phyloP scores from a whole-genome alignment of 257 asterid genomes.

The Nicotiana attenuata region DNA sequence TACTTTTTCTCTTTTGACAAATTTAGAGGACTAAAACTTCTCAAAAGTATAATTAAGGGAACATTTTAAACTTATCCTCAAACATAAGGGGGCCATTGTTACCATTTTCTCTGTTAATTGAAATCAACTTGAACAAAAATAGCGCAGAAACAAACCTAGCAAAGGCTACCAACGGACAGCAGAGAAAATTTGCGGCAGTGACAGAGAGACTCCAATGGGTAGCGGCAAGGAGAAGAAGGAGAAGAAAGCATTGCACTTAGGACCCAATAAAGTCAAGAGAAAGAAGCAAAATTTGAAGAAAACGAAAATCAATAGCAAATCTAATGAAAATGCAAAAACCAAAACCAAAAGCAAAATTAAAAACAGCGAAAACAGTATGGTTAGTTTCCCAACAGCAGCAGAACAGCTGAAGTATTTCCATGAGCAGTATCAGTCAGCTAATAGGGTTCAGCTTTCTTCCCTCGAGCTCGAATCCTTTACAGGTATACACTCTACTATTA shows the following conservation, averaged over 20 bases:
- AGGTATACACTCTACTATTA: slow-evolving; percentile 25
- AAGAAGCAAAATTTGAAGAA: not conserved
- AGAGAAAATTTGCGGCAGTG: not conserved
- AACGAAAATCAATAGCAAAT: not conserved
- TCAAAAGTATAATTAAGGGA: not conserved
- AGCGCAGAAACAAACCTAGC: slow-evolving; percentile 4
- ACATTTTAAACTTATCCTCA: not conserved
- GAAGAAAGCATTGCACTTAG: slow-evolving; percentile 23
- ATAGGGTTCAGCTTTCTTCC: slow-evolving; percentile 59
- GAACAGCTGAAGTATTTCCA: slow-evolving; percentile 65
- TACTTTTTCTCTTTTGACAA: too few relatives aligned
- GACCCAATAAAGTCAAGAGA: slow-evolving; percentile 29
- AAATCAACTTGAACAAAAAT: not conserved
- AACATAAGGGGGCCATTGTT: not conserved
- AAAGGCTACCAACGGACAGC: slow-evolving; percentile 17
- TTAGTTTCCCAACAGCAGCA: slow-evolving; percentile 39
- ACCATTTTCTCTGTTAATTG: not conserved
- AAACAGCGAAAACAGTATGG: slow-evolving; percentile 18
- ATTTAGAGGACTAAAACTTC: too few relatives aligned
- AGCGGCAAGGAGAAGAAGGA: slow-evolving; percentile 10
- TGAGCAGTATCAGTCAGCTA: slow-evolving; percentile 59
- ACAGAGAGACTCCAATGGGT: not conserved
- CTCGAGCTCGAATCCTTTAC: slow-evolving; percentile 70
- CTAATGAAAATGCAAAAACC: slow-evolving; percentile 11
- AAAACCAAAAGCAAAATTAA: slow-evolving; percentile 23